phyloP scores from a whole-genome alignment of 345 rosid species.

The Eucalyptus sp. region DNA sequence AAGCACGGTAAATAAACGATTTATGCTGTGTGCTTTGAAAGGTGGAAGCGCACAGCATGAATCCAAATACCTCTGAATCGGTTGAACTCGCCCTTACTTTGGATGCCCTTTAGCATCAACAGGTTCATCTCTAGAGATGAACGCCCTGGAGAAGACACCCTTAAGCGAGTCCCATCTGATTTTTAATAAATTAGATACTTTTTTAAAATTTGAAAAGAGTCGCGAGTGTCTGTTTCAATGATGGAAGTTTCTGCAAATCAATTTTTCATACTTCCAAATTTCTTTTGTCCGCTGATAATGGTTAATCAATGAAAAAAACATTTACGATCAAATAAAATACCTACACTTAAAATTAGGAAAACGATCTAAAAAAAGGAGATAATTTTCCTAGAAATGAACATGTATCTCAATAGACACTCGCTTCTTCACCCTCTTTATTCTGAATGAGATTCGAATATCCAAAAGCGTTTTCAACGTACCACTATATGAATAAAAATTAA shows the following conservation, averaged over 20 bases:
- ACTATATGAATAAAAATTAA: not conserved
- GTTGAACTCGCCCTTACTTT: not conserved
- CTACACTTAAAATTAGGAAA: not conserved
- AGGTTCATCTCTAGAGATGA: not conserved
- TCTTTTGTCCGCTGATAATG: not conserved
- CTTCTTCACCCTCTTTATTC: not conserved
- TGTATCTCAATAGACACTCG: not conserved
- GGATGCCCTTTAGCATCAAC: not conserved
- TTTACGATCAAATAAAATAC: not conserved
- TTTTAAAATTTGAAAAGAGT: not conserved
- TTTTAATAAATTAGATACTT: not conserved
- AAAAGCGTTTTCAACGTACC: fast-evolving
- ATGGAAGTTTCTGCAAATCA: not conserved
- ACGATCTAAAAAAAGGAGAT: not conserved
- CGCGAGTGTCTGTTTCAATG: not conserved
- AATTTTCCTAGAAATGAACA: not conserved
- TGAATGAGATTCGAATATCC: not conserved
- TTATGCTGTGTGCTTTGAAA: not conserved
- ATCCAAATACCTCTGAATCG: not conserved
- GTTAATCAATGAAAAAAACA: not conserved
- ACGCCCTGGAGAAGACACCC: not conserved
- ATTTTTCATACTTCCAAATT: not conserved
- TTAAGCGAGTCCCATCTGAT: not conserved
- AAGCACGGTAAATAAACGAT: not conserved
- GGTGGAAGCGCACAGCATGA: not conserved